Evolutionary conservation across 2,329 filamentous ascomycete species (phyloP).

Genomic region (Didymella pinodella): DNA sequence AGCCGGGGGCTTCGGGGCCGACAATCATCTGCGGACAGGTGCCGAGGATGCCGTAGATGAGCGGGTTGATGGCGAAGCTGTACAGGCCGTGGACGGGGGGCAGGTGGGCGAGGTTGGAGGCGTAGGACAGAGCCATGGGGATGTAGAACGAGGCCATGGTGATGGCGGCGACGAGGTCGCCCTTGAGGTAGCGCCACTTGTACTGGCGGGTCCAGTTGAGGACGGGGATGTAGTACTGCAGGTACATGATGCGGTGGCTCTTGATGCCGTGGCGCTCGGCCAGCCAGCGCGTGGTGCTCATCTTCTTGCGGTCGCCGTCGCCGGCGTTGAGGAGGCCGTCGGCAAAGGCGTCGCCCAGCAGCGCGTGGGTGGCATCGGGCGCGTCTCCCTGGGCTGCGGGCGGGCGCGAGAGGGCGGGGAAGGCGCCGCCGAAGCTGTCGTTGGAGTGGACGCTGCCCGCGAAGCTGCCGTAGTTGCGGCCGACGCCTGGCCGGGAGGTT

Average conservation of each 20-base stretch:
- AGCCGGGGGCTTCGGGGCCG: conserved; percentile 92
- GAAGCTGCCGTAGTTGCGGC: conserved; percentile 62
- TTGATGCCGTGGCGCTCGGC: conserved; percentile 77
- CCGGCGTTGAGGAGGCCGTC: conserved; percentile 54
- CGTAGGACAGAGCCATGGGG: conserved; percentile 93
- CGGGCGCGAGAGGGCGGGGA: conserved; percentile 41
- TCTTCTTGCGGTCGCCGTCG: conserved; percentile 64
- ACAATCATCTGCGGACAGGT: conserved; percentile 94
- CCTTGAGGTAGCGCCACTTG: conserved; percentile 78
- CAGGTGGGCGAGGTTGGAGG: conserved; percentile 89
- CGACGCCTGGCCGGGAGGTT: conserved; percentile 64
- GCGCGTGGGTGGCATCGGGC: conserved; percentile 48
- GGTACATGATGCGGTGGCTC: conserved; percentile 76
- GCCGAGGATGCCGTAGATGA: conserved; percentile 89
- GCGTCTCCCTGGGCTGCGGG: conserved; percentile 35
- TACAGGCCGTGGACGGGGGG: conserved; percentile 95
- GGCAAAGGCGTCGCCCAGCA: conserved; percentile 54
- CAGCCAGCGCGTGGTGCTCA: conserved; percentile 75
- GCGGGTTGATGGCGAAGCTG: conserved; percentile 88
- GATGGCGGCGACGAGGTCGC: conserved; percentile 85
- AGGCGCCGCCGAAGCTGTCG: conserved; percentile 51
- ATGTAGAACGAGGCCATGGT: conserved; percentile 99
- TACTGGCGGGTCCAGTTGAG: conserved; percentile 92
- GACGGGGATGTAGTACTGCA: conserved; percentile 92
- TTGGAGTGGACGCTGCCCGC: conserved; percentile 58